Base-by-base conservation (phyloP, 164 flowering plant species). In the Nymphaea colorata region DNA sequence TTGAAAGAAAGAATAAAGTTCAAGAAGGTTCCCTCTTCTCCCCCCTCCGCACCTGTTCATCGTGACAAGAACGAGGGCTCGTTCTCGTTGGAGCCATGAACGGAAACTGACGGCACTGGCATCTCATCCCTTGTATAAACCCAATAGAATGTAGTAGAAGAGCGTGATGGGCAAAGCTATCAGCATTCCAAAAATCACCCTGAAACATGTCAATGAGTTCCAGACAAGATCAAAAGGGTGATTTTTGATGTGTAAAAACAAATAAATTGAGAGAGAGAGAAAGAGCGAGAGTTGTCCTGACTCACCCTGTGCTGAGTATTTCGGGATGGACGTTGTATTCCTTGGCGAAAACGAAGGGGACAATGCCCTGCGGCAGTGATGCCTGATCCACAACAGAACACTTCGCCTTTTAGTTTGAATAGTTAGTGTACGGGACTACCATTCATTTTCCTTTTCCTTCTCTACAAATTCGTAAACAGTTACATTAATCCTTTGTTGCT, bases 361-460 rank as follows among this genome's bases (percentile, higher is more conserved):
- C 97, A 82, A 90, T 90, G 62, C 97, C 97, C 81, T 91, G 97
- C 41, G 97, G 97, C 6, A 91, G 86, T 75, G 94, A 89, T 25
- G 97, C 90, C 97, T 90, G 91, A 73, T 44, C 66, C 68, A 61
- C 60, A 64, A 45, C n/a, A n/a, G n/a, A n/a, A n/a, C n/a, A n/a
- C n/a, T n/a, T n/a, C n/a, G n/a, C n/a, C n/a, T n/a, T n/a, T n/a
- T n/a, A n/a, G n/a, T n/a, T n/a, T n/a, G n/a, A n/a, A n/a, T n/a
- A n/a, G n/a, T n/a, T n/a, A n/a, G n/a, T n/a, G n/a, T n/a, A n/a
- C n/a, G n/a, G n/a, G n/a, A n/a, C n/a, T n/a, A n/a, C n/a, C n/a
- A n/a, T n/a, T n/a, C n/a, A n/a, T n/a, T n/a, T n/a, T n/a, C n/a
- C n/a, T n/a, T n/a, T n/a, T n/a, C n/a, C n/a, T n/a, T n/a, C n/a